Conservation (phyloP, 2,329 filamentous ascomycete genomes). For the Fusarium tupiense region DNA sequence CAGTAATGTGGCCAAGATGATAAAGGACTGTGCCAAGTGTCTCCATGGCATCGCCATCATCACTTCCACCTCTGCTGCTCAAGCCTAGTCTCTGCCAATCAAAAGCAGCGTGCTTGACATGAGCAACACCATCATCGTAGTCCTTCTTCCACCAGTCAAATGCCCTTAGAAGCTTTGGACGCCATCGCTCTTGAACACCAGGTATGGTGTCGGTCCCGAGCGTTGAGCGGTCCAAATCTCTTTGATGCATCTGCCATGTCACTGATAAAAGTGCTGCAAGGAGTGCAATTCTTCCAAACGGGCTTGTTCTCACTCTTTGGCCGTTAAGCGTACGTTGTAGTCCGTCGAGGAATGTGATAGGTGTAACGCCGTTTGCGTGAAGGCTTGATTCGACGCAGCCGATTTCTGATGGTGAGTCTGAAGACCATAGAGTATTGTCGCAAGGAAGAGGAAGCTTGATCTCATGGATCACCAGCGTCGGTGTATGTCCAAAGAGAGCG, state of each 20-base stretch:
- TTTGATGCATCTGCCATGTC: slow-evolving; percentile 44
- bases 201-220: slow-evolving; percentile 40
- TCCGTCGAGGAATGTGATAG: slow-evolving; percentile 43
- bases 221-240: slow-evolving; percentile 41
- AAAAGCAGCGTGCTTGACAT: slow-evolving; percentile 42
- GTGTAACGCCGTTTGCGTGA: slow-evolving; percentile 42
- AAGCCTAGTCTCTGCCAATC: slow-evolving; percentile 43
- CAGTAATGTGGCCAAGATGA: slow-evolving; percentile 43
- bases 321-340: slow-evolving; percentile 42
- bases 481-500: slow-evolving; percentile 43
- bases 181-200: slow-evolving; percentile 43
- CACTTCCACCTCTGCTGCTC: slow-evolving; percentile 40
- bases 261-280: slow-evolving; percentile 40
- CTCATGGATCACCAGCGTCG: slow-evolving; percentile 43
- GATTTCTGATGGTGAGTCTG: slow-evolving; percentile 43
- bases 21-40: slow-evolving; percentile 42
- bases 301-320: slow-evolving; percentile 41
- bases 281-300: slow-evolving; percentile 41
- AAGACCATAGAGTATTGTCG: slow-evolving; percentile 44
- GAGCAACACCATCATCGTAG: slow-evolving; percentile 43
- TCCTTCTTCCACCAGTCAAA: slow-evolving; percentile 46
- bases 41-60: slow-evolving; percentile 43
- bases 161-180: slow-evolving; percentile 39
- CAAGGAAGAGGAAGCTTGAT: slow-evolving; percentile 44
- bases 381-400: slow-evolving; percentile 44